A percentile compares a stretch with the other conserved stretches of the same genome.
phyloP scores from a whole-genome alignment of 306 rosid genomes.

The Glycine latifolia region DNA sequence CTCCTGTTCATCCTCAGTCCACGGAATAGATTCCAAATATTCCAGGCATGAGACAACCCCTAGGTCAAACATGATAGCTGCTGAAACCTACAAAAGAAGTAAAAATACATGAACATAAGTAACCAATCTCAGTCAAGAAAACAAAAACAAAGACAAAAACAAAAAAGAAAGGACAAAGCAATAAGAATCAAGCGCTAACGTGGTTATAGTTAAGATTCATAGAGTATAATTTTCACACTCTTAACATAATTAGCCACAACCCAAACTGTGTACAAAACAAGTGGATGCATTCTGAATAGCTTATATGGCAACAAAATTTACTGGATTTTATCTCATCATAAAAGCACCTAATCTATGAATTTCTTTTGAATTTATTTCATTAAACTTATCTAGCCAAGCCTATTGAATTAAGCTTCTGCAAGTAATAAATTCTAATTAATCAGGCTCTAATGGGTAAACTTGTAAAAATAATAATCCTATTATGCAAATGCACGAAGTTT shows the following conservation, averaged over 20 bases:
- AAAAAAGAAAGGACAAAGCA: neutral
- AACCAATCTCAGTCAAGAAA: slow-evolving; percentile 4
- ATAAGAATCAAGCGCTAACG: neutral
- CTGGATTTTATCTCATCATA: neutral
- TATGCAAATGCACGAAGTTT: too few species aligned
- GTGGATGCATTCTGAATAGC: neutral
- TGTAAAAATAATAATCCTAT: too few species aligned
- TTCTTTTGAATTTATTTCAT: neutral
- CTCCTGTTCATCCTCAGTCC: slow-evolving; percentile 85
- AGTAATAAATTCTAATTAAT: too few species aligned
- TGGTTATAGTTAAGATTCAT: neutral
- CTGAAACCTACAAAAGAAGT: slow-evolving; percentile 67
- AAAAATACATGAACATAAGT: neutral
- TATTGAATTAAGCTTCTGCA: too few species aligned
- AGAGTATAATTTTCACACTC: neutral
- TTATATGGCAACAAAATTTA: neutral
- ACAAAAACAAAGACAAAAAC: neutral
- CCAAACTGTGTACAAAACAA: slow-evolving; percentile 14
- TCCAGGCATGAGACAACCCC: slow-evolving; percentile 80
- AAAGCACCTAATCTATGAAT: neutral
- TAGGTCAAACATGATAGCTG: slow-evolving; percentile 84
- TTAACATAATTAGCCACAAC: slow-evolving; percentile 10
- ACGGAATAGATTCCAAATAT: slow-evolving; percentile 86
- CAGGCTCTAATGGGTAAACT: too few species aligned
- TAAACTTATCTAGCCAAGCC: neutral